These are phyloP conservation scores for Candida wancherniae DNA, from an alignment of 805 yeast genomes.

Conservation along the genomic window DNA sequence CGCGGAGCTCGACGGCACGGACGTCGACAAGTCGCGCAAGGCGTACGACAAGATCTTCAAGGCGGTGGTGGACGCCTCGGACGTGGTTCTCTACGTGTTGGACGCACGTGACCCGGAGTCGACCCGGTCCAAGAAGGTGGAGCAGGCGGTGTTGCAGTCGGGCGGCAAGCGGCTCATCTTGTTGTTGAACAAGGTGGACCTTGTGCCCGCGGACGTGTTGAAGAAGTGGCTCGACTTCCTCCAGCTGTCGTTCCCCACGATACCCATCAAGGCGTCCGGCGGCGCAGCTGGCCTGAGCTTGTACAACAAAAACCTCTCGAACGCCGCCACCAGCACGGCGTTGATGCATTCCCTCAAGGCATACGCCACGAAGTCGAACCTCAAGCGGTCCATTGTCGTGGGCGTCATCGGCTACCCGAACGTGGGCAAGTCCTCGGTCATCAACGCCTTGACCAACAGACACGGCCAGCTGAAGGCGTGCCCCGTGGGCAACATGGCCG, in stretches of 20 bases:
- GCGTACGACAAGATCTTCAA: slow-evolving; percentile 94
- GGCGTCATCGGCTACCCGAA: slow-evolving; percentile 98
- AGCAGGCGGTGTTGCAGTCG: slow-evolving; percentile 77
- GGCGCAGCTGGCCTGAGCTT: slow-evolving; percentile 65
- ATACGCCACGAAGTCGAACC: slow-evolving; percentile 75
- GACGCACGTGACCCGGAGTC: slow-evolving; percentile 98
- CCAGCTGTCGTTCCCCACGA: slow-evolving; percentile 81
- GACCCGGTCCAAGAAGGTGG: slow-evolving; percentile 87
- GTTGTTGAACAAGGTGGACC: slow-evolving; percentile 86
- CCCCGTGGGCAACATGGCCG: slow-evolving; percentile 97
- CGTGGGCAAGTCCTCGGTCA: slow-evolving; percentile 93
- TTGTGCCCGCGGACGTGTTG: slow-evolving; percentile 80
- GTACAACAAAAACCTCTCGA: slow-evolving; percentile 70
- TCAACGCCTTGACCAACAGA: slow-evolving; percentile 80
- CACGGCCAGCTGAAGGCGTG: slow-evolving; percentile 75
- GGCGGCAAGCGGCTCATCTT: slow-evolving; percentile 81
- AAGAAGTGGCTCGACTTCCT: slow-evolving; percentile 80
- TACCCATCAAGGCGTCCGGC: slow-evolving; percentile 79
- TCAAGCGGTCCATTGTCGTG: slow-evolving; percentile 84
- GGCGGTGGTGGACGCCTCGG: slow-evolving; percentile 87
- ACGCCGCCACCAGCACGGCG: slow-evolving; percentile 64
- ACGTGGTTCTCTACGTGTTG: slow-evolving; percentile 85
- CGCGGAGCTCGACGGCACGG: slow-evolving; percentile 41
- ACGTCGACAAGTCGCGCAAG: slow-evolving; percentile 71
- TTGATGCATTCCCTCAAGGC: slow-evolving; percentile 78